Evolutionary conservation across 78 protist genomes (phyloP), one percentile per base, ranked within the genome.

Genomic region (Guillardia theta): DNA sequence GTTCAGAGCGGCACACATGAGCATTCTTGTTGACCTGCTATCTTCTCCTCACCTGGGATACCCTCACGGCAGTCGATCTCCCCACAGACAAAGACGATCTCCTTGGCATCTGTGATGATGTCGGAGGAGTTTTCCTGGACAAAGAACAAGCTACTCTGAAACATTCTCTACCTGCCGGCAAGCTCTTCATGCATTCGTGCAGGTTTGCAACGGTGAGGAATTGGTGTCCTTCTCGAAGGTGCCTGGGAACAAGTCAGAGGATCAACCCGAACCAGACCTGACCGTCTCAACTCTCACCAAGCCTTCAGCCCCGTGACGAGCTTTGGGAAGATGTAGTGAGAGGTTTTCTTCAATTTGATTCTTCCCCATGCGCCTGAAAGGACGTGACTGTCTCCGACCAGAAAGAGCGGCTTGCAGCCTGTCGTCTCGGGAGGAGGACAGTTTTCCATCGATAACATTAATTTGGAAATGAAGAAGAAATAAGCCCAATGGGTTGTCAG

Each of bases 31-130:
- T 27, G 93, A 94, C 93, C 30, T 95, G 98, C 83, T 95, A 97
- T 97, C 47, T 96, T 98, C 6, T 97, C 97, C 27, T 97, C 95
- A 22, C 97, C 76, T 15, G 94, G 36, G 33, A 97, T n/a, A 58
- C 98, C 98, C 94, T 98, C 99, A 64, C 99, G 97, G 94, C 99
- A 98, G 94, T 98, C 99, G 88, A 98, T 98, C 88, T 98, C 99
- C 80, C 99, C 98, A 64, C 98, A 97, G 44, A 83, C 30, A 30
- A 95, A 83, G 6, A 98, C 88, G 36, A n/a, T n/a, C 48, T 36
- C 88, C 50, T 15, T 41, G 43, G 48, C 22, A 15, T 48, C 48
- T 70, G 33, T 24, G 41, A 1, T 36, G 6, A 12, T 15, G 78
- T n/a, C n/a, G n/a, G n/a, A n/a, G n/a, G n/a, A n/a, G n/a, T n/a